A percentile compares a stretch with the other conserved stretches of the same genome.
phyloP scores from a whole-genome alignment of 208 protist species.

The Histomonas meleagridis region DNA sequence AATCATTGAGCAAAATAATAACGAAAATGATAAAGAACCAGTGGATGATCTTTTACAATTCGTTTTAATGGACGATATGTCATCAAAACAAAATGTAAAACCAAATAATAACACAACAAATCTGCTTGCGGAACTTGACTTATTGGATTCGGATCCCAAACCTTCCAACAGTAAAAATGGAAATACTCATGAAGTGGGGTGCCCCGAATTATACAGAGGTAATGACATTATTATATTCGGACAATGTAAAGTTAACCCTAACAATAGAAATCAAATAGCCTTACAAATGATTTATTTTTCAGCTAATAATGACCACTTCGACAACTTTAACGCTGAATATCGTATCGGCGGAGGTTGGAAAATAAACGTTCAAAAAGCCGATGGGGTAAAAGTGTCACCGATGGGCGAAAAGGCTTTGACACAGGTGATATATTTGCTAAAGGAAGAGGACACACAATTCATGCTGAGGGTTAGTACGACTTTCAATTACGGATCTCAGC shows the following conservation, averaged over 20 bases:
- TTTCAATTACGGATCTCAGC: background rate
- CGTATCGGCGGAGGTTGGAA: background rate
- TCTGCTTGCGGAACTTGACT: background rate
- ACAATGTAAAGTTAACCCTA: background rate
- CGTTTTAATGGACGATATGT: background rate
- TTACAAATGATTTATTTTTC: background rate
- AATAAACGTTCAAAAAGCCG: background rate
- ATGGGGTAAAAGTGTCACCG: background rate
- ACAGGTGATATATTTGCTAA: too few relatives aligned
- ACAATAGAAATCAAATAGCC: background rate
- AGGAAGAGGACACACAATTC: too few relatives aligned
- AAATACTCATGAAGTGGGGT: too few relatives aligned
- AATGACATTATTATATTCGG: background rate
- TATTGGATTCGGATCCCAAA: background rate
- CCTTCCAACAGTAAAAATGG: background rate
- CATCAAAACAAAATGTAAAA: background rate
- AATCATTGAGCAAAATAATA: background rate
- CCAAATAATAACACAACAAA: background rate
- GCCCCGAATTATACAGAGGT: background rate
- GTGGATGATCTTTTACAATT: background rate
- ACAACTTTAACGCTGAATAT: background rate
- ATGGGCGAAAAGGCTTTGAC: background rate
- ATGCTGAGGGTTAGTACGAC: background rate
- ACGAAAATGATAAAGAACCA: background rate
- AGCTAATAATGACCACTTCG: background rate